A percentile compares a stretch with the other conserved stretches of the same genome.
phyloP scores from a whole-genome alignment of 2,329 filamentous ascomycete genomes.

The Apiospora sp. region DNA sequence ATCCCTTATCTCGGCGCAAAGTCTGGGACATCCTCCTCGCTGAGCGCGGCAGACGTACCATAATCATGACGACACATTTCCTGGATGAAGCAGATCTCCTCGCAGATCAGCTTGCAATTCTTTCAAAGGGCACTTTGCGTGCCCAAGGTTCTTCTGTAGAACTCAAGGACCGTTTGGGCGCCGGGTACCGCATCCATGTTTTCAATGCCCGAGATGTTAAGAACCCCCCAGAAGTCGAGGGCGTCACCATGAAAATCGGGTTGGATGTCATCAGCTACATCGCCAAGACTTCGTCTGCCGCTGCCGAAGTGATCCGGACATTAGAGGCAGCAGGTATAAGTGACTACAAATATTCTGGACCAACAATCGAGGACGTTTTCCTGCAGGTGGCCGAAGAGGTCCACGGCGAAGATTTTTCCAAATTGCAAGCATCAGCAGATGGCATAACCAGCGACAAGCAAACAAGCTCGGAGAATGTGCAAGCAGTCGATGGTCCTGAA shows the following conservation, averaged over 20 bases:
- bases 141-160: slow-evolving; percentile 86
- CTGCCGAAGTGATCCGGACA: slow-evolving; percentile 73
- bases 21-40: slow-evolving; percentile 93
- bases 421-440: slow-evolving; percentile 20
- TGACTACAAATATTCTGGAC: slow-evolving; percentile 86
- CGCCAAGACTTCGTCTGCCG: slow-evolving; percentile 72
- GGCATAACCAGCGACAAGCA: slow-evolving; percentile 35
- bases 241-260: slow-evolving; percentile 63
- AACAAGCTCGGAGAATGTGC: slow-evolving; percentile 34
- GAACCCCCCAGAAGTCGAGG: slow-evolving; percentile 59
- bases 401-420: slow-evolving; percentile 54
- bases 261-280: slow-evolving; percentile 79
- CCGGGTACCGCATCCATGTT: slow-evolving; percentile 84
- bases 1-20: slow-evolving; percentile 85
- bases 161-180: slow-evolving; percentile 82
- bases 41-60: slow-evolving; percentile 81
- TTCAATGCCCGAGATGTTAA: slow-evolving; percentile 63
- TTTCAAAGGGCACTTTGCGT: slow-evolving; percentile 84
- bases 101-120: slow-evolving; percentile 86
- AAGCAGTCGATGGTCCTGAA: slow-evolving; percentile 32
- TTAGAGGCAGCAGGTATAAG: slow-evolving; percentile 72
- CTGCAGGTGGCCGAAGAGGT: slow-evolving; percentile 85
- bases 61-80: slow-evolving; percentile 92
- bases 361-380: slow-evolving; percentile 93
- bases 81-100: slow-evolving; percentile 91